Evolutionary conservation across 2,329 filamentous ascomycete genomes (phyloP).

Genomic region (Monilinia aucupariae): DNA sequence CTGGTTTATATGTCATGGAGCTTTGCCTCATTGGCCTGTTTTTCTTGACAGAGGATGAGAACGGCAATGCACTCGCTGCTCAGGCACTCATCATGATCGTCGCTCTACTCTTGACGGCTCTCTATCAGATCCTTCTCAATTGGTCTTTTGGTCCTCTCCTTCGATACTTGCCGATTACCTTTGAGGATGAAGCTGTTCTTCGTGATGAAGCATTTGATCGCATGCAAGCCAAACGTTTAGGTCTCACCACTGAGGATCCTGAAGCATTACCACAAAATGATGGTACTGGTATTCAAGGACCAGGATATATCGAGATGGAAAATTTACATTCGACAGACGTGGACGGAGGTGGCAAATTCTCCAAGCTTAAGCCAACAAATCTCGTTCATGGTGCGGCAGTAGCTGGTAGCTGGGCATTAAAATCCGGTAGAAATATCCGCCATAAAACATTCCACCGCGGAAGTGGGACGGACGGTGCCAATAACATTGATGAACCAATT

Average conservation of each 20-base stretch:
- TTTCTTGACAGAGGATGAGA: constrained; percentile 63
- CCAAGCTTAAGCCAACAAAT: constrained; percentile 31
- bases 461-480: constrained; percentile 40
- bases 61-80: constrained; percentile 51
- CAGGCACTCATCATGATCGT: constrained; percentile 86
- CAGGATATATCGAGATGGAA: constrained; percentile 40
- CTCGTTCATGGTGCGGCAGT: constrained; percentile 23
- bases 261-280: constrained; percentile 21
- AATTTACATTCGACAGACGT: constrained; percentile 39
- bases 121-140: constrained; percentile 80
- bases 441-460: constrained; percentile 44
- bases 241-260: constrained; percentile 51
- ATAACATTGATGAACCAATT: constrained; percentile 29
- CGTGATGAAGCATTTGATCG: constrained; percentile 84
- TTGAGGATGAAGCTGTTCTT: constrained; percentile 91
- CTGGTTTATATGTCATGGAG: constrained; percentile 92
- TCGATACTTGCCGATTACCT: constrained; percentile 84
- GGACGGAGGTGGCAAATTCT: constrained; percentile 17
- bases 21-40: constrained; percentile 85
- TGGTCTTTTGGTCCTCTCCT: constrained; percentile 78
- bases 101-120: constrained; percentile 59
- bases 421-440: constrained; percentile 31
- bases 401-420: constrained; percentile 30
- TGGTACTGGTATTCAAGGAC: constrained; percentile 26
- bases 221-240: constrained; percentile 66